Percentiles rank a stretch among this genome's conserved stretches.
These are phyloP conservation scores for Quercus tomentella DNA, from an alignment of 331 rosid species.

Conservation along the genomic window DNA sequence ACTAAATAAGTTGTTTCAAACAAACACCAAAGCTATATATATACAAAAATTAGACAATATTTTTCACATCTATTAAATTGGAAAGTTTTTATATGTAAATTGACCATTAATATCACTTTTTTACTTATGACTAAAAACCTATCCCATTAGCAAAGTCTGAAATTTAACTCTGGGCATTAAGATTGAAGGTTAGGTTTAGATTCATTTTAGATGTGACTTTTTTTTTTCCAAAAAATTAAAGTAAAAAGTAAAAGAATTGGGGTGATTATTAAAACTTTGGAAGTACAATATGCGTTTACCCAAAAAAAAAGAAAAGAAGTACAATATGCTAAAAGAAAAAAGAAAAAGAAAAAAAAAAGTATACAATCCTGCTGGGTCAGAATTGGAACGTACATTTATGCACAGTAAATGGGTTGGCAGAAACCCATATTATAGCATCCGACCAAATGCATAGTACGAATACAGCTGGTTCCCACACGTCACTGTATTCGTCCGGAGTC, in stretches of 20 bases:
- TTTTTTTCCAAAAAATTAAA: not conserved
- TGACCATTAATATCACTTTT: too few species aligned
- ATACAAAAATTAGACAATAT: too few species aligned
- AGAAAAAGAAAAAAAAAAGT: too few species aligned
- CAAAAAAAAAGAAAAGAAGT: not conserved
- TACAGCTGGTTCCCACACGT: constrained; percentile 8
- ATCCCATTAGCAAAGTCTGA: too few species aligned
- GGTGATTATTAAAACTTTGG: not conserved
- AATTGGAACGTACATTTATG: not conserved
- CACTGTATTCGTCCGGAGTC: not conserved
- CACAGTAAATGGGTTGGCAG: not conserved
- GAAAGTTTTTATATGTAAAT: too few species aligned
- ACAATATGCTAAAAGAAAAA: not conserved
- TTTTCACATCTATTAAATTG: too few species aligned
- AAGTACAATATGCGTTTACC: not conserved
- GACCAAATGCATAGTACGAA: not conserved
- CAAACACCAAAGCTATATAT: too few species aligned
- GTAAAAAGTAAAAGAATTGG: not conserved
- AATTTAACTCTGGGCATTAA: too few species aligned
- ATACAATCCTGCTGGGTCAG: not conserved
- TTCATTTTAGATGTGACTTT: too few species aligned
- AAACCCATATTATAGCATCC: not conserved
- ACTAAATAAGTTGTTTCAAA: fast-evolving
- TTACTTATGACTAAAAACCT: too few species aligned
- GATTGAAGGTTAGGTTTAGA: too few species aligned